Conservation (phyloP, 2,329 filamentous ascomycete species). For the Ascochyta pisi region DNA sequence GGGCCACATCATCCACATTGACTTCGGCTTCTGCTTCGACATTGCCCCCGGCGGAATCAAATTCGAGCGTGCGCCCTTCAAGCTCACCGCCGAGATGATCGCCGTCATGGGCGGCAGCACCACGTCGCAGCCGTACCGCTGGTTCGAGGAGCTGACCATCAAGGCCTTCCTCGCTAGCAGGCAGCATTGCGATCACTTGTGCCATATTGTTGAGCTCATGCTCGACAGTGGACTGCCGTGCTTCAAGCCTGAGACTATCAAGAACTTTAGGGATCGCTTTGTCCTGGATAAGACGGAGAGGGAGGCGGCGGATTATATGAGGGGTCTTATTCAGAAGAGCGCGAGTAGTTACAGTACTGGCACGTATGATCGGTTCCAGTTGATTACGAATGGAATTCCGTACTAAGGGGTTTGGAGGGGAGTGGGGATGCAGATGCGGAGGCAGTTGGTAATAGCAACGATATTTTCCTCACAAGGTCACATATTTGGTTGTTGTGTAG, state of each 20-base stretch:
- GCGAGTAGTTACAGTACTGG: slow-evolving; percentile 90
- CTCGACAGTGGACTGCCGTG: slow-evolving; percentile 94
- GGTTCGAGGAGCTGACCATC: slow-evolving; percentile 95
- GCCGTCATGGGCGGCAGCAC: slow-evolving; percentile 93
- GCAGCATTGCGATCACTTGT: slow-evolving; percentile 86
- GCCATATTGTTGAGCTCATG: slow-evolving; percentile 92
- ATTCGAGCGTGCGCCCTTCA: slow-evolving; percentile 98
- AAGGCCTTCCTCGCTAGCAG: slow-evolving; percentile 92
- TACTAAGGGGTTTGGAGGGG: slow-evolving; percentile 62
- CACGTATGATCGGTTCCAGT: slow-evolving; percentile 97
- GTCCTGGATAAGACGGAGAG: slow-evolving; percentile 89
- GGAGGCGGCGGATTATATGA: slow-evolving; percentile 94
- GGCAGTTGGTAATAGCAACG: neutral
- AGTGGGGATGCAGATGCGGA: neutral
- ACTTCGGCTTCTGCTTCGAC: slow-evolving; percentile 99
- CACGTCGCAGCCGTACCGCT: slow-evolving; percentile 86
- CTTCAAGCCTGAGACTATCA: slow-evolving; percentile 95
- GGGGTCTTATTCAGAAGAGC: slow-evolving; percentile 86
- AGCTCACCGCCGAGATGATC: slow-evolving; percentile 96
- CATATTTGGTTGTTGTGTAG: neutral
- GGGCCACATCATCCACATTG: slow-evolving; percentile 97
- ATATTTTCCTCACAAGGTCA: too few species aligned
- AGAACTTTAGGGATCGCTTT: slow-evolving; percentile 91
- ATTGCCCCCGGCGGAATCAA: slow-evolving; percentile 96
- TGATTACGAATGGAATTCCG: slow-evolving; percentile 95